These are phyloP conservation scores for Boletus sp. DNA, from an alignment of 768 basidiomycete genomes.

Conservation along the genomic window DNA sequence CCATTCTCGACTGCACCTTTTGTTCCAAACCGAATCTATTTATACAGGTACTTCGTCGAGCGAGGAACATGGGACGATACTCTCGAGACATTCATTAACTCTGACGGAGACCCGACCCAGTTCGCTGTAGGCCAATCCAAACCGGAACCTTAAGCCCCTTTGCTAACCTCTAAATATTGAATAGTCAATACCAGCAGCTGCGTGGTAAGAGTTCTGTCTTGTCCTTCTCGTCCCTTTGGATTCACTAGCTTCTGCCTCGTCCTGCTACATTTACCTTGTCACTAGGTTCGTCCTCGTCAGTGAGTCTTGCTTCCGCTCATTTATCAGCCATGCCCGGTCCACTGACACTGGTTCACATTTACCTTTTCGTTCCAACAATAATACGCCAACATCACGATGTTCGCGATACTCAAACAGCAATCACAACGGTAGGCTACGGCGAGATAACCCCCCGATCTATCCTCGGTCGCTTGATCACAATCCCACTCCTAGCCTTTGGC, in stretches of 20 bases:
- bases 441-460: constrained; percentile 88
- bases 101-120: constrained; percentile 79
- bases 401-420: constrained; percentile 45
- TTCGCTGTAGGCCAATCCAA: constrained; percentile 53
- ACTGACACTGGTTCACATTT: background rate
- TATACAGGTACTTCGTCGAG: constrained; percentile 78
- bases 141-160: background rate
- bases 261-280: background rate
- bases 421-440: constrained; percentile 89
- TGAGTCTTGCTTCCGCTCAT: constrained; percentile 38
- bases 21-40: background rate
- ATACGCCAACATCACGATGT: background rate
- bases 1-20: constrained; percentile 1
- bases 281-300: constrained; percentile 73
- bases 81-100: constrained; percentile 78
- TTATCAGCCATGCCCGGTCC: background rate
- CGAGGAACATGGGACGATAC: constrained; percentile 86
- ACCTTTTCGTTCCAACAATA: background rate
- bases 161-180: background rate
- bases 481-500: constrained; percentile 86
- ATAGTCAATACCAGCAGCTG: constrained; percentile 70
- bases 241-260: background rate
- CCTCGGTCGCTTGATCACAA: constrained; percentile 81
- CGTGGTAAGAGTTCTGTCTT: constrained; percentile 53
- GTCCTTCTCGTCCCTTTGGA: background rate